These are phyloP conservation scores for Microbotryum lychnidis-dioicae DNA, from an alignment of 1,284 basidiomycete species.

Conservation along the genomic window DNA sequence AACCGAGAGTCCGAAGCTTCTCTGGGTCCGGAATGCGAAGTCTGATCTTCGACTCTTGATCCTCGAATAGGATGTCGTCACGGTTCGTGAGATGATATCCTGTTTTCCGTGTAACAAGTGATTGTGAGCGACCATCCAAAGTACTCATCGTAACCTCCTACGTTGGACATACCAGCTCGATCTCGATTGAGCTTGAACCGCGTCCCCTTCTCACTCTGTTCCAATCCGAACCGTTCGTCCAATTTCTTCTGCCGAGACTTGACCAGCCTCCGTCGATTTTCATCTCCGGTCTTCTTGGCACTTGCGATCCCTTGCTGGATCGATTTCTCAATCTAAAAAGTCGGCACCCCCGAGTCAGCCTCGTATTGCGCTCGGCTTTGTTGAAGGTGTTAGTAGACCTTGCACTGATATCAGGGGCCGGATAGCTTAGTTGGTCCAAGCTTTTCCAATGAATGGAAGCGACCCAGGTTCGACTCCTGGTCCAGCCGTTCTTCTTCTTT, in stretches of 20 bases:
- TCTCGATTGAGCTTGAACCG: constrained; percentile 62
- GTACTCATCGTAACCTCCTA: too few relatives aligned
- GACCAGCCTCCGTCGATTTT: constrained; percentile 54
- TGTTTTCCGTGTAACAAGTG: not conserved
- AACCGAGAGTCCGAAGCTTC: constrained; percentile 49
- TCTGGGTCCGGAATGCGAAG: constrained; percentile 49
- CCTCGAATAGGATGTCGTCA: constrained; percentile 49
- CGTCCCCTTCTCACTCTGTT: constrained; percentile 46
- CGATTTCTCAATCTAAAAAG: constrained; percentile 41
- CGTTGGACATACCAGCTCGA: constrained; percentile 36
- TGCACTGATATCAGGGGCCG: too few relatives aligned
- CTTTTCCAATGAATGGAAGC: too few relatives aligned
- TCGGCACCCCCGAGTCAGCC: not conserved
- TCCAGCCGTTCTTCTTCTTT: too few relatives aligned
- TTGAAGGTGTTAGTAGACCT: too few relatives aligned
- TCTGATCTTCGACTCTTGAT: constrained; percentile 46
- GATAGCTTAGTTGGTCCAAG: too few relatives aligned
- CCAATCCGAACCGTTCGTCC: constrained; percentile 52
- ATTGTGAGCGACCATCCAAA: too few relatives aligned
- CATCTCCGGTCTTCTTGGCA: constrained; percentile 56
- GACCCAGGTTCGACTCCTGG: too few relatives aligned
- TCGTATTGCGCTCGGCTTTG: not conserved
- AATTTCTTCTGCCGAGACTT: constrained; percentile 57
- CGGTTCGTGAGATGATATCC: constrained; percentile 48
- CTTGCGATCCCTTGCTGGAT: constrained; percentile 48